A percentile compares a stretch with the other conserved stretches of the same genome.
phyloP scores from a whole-genome alignment of 1,139 yeast species.

The Wickerhamiella pararugosa region DNA sequence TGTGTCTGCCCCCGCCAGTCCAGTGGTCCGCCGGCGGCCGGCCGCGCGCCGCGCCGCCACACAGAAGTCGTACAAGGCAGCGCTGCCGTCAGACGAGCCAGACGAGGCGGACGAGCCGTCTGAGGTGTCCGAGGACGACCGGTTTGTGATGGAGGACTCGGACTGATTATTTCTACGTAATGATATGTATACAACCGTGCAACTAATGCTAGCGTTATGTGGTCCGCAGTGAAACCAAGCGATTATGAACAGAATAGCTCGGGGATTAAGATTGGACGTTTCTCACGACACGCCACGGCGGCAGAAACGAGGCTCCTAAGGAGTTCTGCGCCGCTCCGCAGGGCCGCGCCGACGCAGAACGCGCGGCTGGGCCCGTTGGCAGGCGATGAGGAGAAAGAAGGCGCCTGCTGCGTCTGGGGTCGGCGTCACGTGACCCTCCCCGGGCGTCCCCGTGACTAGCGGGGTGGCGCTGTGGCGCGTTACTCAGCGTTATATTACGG shows the following conservation, averaged over 20 bases:
- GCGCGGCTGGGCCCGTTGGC: background rate
- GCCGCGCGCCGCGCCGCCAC: conserved; percentile 4
- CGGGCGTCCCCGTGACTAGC: background rate
- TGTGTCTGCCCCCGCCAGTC: background rate
- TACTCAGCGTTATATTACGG: background rate
- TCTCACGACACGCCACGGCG: background rate
- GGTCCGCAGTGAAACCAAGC: conserved; percentile 18
- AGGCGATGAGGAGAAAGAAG: background rate
- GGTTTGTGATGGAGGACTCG: conserved; percentile 2
- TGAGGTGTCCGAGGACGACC: conserved; percentile 3
- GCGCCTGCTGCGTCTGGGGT: background rate
- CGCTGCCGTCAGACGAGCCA: conserved; percentile 1
- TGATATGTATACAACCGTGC: background rate
- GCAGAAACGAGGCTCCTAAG: background rate
- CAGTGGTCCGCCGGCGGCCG: conserved; percentile 2
- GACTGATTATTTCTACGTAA: conserved; percentile 4
- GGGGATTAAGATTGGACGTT: conserved; percentile 9
- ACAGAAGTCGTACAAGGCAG: background rate
- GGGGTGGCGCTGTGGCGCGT: background rate
- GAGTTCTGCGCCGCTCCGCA: conserved; percentile 1
- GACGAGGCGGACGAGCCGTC: conserved; percentile 3
- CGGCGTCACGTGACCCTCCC: background rate
- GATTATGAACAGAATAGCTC: conserved; percentile 3
- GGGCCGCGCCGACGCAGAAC: background rate
- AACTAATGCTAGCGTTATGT: conserved; percentile 7